These are phyloP conservation scores for Austroboletus niveus DNA, from an alignment of 1,284 basidiomycete genomes.

Conservation along the genomic window DNA sequence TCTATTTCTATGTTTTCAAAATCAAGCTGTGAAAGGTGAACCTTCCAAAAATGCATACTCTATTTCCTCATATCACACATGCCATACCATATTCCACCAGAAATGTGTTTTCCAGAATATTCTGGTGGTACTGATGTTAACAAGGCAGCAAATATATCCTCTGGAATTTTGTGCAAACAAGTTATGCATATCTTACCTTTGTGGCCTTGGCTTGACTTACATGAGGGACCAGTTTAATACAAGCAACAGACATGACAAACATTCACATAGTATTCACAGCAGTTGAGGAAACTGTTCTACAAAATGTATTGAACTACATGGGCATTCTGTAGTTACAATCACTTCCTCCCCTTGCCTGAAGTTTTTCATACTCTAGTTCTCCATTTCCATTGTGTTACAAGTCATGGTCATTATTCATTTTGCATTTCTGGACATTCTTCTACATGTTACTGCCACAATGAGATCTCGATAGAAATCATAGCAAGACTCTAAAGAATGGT, in stretches of 20 bases:
- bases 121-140: constrained; percentile 92
- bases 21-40: constrained; percentile 81
- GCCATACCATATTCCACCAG: constrained; percentile 63
- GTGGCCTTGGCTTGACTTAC: background rate
- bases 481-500: too few relatives aligned
- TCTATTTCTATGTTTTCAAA: constrained; percentile 90
- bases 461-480: too few relatives aligned
- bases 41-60: background rate
- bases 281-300: constrained; percentile 69
- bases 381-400: constrained; percentile 5
- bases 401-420: constrained; percentile 26
- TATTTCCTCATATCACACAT: constrained; percentile 14
- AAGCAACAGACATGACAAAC: constrained; percentile 77
- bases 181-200: constrained; percentile 57
- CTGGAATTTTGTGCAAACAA: constrained; percentile 96
- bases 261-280: constrained; percentile 93
- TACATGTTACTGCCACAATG: too few relatives aligned
- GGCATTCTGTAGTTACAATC: constrained; percentile 52
- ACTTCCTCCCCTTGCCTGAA: background rate
- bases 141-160: constrained; percentile 98
- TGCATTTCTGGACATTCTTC: too few relatives aligned
- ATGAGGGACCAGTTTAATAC: constrained; percentile 55
- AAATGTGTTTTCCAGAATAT: constrained; percentile 93
- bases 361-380: background rate
- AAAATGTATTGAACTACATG: background rate